Evolutionary conservation across 129 eudicot species (phyloP), one percentile per base, ranked within the genome.

Genomic region (Pseudognaphalium luteoalbum): DNA sequence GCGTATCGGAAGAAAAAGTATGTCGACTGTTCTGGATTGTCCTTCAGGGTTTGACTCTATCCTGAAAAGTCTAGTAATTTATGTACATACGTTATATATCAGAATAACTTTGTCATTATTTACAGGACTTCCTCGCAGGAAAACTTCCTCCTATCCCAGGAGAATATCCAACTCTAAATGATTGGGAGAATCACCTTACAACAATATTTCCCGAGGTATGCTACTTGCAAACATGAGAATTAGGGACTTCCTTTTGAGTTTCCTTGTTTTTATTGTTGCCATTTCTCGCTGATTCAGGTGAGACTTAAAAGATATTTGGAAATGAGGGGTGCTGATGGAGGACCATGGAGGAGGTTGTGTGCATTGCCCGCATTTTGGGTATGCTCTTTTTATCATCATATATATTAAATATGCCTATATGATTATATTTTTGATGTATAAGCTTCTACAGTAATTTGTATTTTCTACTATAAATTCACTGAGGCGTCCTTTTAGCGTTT

Each of bases 261-360:
- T 21, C 4, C 29, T 6, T 4, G 9, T 8, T 8, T 50, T 9
- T 19, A 30, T 15, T 35, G 19, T 63, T 54, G 20, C 16, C 25
- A 41, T 71, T 44, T 74, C 44, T 47, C 65, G 6, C 47, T 50
- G 73, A 42, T 76, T 71, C 90, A 93, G 98, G 98, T 93, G 57
- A 94, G 99, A 85, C 90, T 91, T 54, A 94, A 94, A 83, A 81
- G 96, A 82, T 91, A 89, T 84, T 75, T 94, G 90, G 99, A 94
- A 81, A 91, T 94, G 99, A 89, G 99, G 72, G 99, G 97, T 77
- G 99, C 99, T 66, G 99, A 94, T 86, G 97, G 97, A 65, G 99
- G 99, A 14, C 97, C 99, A 68, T 91, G 97, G 97, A 89, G 99
- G 85, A 84, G 99, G 83, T 84, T 94, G 44, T 94, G 99, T 72